These are phyloP conservation scores for Parsonsia alboflavescens DNA, from an alignment of 257 asterid species.

Conservation along the genomic window DNA sequence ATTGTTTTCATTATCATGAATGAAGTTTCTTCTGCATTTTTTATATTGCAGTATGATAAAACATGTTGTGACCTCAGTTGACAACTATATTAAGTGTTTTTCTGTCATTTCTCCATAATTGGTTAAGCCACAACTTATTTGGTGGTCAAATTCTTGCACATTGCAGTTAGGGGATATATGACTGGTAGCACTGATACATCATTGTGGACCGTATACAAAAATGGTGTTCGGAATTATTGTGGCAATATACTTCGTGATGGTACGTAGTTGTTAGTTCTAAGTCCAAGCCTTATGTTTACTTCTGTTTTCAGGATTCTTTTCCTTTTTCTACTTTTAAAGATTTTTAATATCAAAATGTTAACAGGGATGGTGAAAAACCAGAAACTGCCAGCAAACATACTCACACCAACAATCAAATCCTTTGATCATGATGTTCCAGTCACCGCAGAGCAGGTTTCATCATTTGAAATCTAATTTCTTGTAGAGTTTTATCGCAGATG, in stretches of 20 bases:
- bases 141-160: slow-evolving; percentile 10
- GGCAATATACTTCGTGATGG: slow-evolving; percentile 94
- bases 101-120: not conserved
- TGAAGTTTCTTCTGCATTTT: not conserved
- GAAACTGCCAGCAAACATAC: slow-evolving; percentile 62
- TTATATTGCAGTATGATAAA: not conserved
- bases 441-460: slow-evolving; percentile 74
- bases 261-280: slow-evolving; percentile 20
- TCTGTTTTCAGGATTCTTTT: slow-evolving; percentile 2
- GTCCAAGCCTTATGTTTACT: not conserved
- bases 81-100: not conserved
- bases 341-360: slow-evolving; percentile 4
- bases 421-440: slow-evolving; percentile 95
- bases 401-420: slow-evolving; percentile 93
- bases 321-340: not conserved
- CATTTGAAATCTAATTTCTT: slow-evolving; percentile 4
- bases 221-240: slow-evolving; percentile 74
- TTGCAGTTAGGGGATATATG: slow-evolving; percentile 81
- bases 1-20: not conserved
- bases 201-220: slow-evolving; percentile 87
- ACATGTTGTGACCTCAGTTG: not conserved
- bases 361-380: slow-evolving; percentile 85
- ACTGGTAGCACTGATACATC: slow-evolving; percentile 99
- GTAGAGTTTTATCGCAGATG: slow-evolving; percentile 3
- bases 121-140: not conserved